phyloP scores from a whole-genome alignment of 345 rosid genomes.

The Hibiscus mutabilis region DNA sequence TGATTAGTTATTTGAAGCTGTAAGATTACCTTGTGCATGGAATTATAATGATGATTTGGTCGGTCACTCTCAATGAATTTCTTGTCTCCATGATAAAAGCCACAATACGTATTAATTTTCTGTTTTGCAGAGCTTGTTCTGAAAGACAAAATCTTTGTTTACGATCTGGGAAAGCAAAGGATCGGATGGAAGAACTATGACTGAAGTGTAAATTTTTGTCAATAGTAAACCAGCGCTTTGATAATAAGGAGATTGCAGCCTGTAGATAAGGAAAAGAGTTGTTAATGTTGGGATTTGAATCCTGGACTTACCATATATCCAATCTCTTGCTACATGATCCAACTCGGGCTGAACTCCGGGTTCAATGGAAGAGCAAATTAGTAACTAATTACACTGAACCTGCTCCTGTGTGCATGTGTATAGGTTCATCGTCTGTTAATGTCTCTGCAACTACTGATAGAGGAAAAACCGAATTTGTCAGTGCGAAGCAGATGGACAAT shows the following conservation, averaged over 20 bases:
- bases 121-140: constrained; percentile 68
- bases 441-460: constrained; percentile 54
- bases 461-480: constrained; percentile 60
- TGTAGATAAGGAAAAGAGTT: neutral
- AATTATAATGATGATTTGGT: neutral
- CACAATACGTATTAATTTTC: neutral
- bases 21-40: neutral
- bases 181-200: constrained; percentile 85
- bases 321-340: no score
- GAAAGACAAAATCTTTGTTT: constrained; percentile 24
- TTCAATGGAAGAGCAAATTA: neutral
- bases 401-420: neutral
- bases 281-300: neutral
- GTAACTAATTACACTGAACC: neutral
- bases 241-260: no score
- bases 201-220: constrained; percentile 39
- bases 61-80: neutral
- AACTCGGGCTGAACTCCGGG: neutral
- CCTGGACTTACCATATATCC: neutral
- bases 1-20: neutral
- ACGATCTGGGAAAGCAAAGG: constrained; percentile 65
- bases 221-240: no score
- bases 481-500: constrained; percentile 46
- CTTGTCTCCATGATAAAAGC: neutral
- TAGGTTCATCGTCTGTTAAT: constrained; percentile 20